phyloP scores from a whole-genome alignment of 2,329 filamentous ascomycete species.

The Cyphellophora attinorum region DNA sequence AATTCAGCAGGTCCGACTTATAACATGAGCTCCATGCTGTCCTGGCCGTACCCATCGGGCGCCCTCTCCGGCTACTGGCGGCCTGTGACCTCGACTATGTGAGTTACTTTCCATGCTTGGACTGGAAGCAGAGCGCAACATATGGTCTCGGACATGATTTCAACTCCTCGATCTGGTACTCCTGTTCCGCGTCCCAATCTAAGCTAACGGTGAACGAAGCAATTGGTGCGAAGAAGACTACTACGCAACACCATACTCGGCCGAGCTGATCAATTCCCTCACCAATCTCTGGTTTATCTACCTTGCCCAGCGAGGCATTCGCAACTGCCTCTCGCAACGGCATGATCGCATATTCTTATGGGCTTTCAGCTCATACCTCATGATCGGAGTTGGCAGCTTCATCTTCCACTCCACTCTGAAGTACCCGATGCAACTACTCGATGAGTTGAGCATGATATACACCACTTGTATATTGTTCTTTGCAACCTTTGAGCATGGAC shows the following conservation, averaged over 20 bases:
- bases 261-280: constrained; percentile 68
- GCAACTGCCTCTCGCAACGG: constrained; percentile 58
- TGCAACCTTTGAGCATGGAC: constrained; percentile 53
- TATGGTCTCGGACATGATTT: too few relatives aligned
- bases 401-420: constrained; percentile 44
- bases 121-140: too few relatives aligned
- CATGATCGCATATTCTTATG: constrained; percentile 68
- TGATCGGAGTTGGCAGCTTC: constrained; percentile 42
- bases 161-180: too few relatives aligned
- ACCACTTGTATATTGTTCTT: constrained; percentile 50
- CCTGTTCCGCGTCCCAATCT: too few relatives aligned
- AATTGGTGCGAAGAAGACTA: constrained; percentile 78
- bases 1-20: too few relatives aligned
- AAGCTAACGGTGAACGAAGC: too few relatives aligned
- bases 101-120: too few relatives aligned
- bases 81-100: too few relatives aligned
- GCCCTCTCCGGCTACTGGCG: too few relatives aligned
- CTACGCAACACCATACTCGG: constrained; percentile 62
- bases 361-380: constrained; percentile 41
- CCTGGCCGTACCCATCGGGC: too few relatives aligned
- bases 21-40: too few relatives aligned
- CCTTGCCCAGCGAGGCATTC: constrained; percentile 64
- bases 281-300: constrained; percentile 76
- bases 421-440: constrained; percentile 48
- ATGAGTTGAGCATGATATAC: constrained; percentile 52